Base-by-base conservation (phyloP, 2,329 filamentous ascomycete species). In the Falciphora oryzae region DNA sequence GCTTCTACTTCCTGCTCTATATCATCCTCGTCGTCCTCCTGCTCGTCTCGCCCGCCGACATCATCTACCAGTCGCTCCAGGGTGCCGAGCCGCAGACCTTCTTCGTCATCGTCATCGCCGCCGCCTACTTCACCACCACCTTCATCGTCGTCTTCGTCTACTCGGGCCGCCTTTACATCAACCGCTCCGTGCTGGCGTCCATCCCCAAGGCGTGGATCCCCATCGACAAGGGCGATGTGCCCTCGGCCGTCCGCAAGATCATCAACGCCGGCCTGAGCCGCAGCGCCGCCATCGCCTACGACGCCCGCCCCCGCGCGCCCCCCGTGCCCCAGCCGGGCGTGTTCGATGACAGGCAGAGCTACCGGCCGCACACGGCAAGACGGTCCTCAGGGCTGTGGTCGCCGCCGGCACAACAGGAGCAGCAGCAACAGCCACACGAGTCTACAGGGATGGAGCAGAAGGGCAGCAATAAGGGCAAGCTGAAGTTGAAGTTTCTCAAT, bases 141-240 rank as follows among this genome's bases (percentile, higher is more conserved):
- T 67, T 91, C 59, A 78, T 93, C 63, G 85, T 92, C 58, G 76
- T 86, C 59, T 86, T 96, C 70, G 85, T 97, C 71, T 97, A 96
- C 75, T 84, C 88, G 64, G 86, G 88, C 63, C 84, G 95, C n/a
- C 84, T 97, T 27, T 97, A 94, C 77, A 91, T 94, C 63, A 96
- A 92, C 72, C 87, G 91, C 67, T 90, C 84, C 59, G 87, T 91
- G 11, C 83, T 98, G 11, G 85, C 88, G 25, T 88, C 86, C 4
- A 97, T 99, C 66, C 95, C 95, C 1, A 95, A 94, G 75, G 80
- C 86, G 64, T 96, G 91, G 84, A 85, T 97, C 22, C 93, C 93
- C 0, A 83, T 97, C 67, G 92, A 95, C 70, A 91, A 92, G 73
- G 90, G 89, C 68, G 93, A 97, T 73, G 85, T 97, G 59, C 85